Base-by-base conservation (phyloP, 2,329 filamentous ascomycete species). In the Fusarium verrucosum region DNA sequence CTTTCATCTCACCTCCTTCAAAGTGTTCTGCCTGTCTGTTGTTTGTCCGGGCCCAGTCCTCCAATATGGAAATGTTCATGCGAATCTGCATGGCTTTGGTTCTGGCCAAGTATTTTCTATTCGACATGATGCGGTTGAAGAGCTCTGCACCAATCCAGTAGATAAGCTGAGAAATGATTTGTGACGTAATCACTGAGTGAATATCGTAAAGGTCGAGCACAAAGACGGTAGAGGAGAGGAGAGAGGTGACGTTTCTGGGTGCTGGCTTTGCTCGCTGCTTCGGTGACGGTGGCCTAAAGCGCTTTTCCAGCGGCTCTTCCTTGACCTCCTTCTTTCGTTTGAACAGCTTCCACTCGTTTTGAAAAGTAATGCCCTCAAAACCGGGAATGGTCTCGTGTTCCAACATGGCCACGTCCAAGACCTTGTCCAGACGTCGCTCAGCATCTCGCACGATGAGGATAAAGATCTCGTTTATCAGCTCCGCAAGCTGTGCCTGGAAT, bases 61-160 rank as follows among this genome's bases (percentile, higher is more conserved):
- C 95, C 19, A 99, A 81, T 9, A 89, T 90, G 1, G 95, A 98
- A 8, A 99, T 88, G 75, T 99, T 99, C 94, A 99, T 98, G 68
- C 95, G 92, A 70, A 99, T 98, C 76, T 99, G 95, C 95, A 99
- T 99, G 5, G 95, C 95, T 77, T 99, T 99, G 17, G 95, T 99
- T 50, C 95, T 87, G 7, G 95, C 94, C 10, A 99, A 83, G 73
- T 97, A 99, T 75, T 94, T 94, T 66, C 92, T 88, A 73, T 96
- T 97, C 26, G 92, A 94, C 92, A 99, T 97, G 76, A 99, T 92
- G 57, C 94, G 90, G 77, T 99, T 99, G 81, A 99, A 99, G 10
- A 98, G 86, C 78, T 99, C 95, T 0, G 94, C 92, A 8, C 94
- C 92, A 16, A 99, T 85, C 95, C 95, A 99, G 79, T 97, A 99